Evolutionary conservation across 192 early-diverging fungal genomes (phyloP).

Genomic region (Mortierella claussenii): DNA sequence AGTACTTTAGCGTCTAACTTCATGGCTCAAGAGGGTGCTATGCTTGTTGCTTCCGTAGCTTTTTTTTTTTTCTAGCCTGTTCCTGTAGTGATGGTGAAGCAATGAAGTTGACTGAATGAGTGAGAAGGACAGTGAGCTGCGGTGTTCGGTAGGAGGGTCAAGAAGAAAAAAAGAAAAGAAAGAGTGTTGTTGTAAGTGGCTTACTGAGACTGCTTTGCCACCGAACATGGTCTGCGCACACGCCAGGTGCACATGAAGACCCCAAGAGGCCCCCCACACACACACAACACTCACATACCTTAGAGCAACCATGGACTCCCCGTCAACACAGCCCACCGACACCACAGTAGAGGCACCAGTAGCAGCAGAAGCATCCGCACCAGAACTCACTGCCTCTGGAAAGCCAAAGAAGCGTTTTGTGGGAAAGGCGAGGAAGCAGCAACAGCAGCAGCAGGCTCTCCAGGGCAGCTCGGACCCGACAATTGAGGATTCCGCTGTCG

Average conservation of each 20-base stretch:
- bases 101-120: not conserved
- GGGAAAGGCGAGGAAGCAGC: constrained; percentile 54
- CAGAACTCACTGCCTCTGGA: constrained; percentile 42
- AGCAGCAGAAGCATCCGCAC: not conserved
- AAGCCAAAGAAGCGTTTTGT: constrained; percentile 65
- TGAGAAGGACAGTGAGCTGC: not conserved
- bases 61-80: not conserved
- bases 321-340: not conserved
- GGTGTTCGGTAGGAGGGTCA: not conserved
- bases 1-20: constrained; percentile 95
- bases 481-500: constrained; percentile 64
- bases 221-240: too few relatives aligned
- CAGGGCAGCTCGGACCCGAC: constrained; percentile 25
- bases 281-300: not conserved
- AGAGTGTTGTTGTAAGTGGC: constrained; percentile 16
- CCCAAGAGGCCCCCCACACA: too few relatives aligned
- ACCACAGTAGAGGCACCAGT: not conserved
- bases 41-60: not conserved
- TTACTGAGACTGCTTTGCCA: too few relatives aligned
- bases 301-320: constrained; percentile 6
- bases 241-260: too few relatives aligned
- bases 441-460: constrained; percentile 16
- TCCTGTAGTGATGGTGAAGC: not conserved
- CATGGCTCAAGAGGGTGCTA: constrained; percentile 63
- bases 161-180: constrained; percentile 35